Base-by-base conservation (phyloP, 2,329 filamentous ascomycete species). In the Venturia aucupariae region DNA sequence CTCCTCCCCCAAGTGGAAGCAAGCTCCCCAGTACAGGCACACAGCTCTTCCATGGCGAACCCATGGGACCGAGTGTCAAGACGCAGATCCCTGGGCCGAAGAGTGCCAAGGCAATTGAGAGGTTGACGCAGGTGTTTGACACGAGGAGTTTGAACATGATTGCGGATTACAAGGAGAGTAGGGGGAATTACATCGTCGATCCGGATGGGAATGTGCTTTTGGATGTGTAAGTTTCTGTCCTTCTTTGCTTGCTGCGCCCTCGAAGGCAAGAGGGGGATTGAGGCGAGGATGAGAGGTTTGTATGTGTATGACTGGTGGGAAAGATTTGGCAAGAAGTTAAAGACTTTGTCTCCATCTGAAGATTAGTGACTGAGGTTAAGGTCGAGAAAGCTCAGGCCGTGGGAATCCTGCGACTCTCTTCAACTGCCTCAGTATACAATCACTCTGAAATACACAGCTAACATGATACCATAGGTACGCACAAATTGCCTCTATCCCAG, bases 401-500 rank as follows among this genome's bases (percentile, higher is more conserved):
- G 3, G 1, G 1, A 1, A 7, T 60, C 19, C 10, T 5, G 30
- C 4, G 11, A 1, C n/a, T 22, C 10, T 10, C 6, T 13, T 35
- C 17, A 8, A 17, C 22, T 38, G 7, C 5, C 35, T 38, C 35
- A 7, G 35, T 38, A 8, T 38, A 11, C 4, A 27, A 10, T 15
- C 8, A 27, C 7, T 3, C 4, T 4, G 11, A 13, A 11, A 51
- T 51, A 22, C 3, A 17, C 17, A 41, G 22, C 51, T 57, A 35
- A 57, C 17, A 44, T 6, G 24, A 35, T 38, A 22, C 24, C 64
- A 65, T 68, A 89, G 87, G 66, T 93, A 93, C 73, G 90, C 92
- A 62, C 92, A 96, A 78, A 96, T 96, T 72, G 92, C 92, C 67
- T 96, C 90, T 51, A 96, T 96, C 70, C 90, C 92, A 3, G 82